These are phyloP conservation scores for Metarhizium album DNA, from an alignment of 2,329 filamentous ascomycete genomes.

Conservation along the genomic window DNA sequence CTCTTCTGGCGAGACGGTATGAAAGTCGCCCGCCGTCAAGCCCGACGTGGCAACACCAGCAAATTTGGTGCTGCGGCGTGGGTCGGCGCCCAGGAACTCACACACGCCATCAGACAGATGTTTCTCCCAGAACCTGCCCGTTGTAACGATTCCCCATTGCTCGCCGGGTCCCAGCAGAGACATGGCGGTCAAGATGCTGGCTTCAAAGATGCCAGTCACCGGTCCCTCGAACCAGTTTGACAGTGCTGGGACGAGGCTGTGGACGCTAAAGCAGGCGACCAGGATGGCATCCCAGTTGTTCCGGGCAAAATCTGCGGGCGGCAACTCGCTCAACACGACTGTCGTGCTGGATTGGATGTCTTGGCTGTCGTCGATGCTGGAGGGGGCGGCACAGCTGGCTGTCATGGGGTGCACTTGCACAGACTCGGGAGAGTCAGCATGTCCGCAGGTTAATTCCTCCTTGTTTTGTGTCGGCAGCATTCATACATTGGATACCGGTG, in stretches of 20 bases:
- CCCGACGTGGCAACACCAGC: conserved; percentile 77
- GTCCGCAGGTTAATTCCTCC: background rate
- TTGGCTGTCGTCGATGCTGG: conserved; percentile 66
- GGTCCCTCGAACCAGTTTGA: conserved; percentile 14
- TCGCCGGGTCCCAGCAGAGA: conserved; percentile 32
- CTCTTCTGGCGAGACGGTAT: conserved; percentile 53
- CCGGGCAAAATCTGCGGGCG: background rate
- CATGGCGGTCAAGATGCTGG: conserved; percentile 57
- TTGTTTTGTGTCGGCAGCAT: background rate
- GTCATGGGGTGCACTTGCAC: conserved; percentile 53
- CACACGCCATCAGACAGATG: conserved; percentile 58
- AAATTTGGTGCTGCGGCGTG: conserved; percentile 40
- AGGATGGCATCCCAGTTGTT: conserved; percentile 61
- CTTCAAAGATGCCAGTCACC: conserved; percentile 70
- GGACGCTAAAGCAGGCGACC: conserved; percentile 80
- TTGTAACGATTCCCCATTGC: conserved; percentile 80
- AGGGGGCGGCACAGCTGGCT: conserved; percentile 48
- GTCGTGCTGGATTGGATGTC: conserved; percentile 55
- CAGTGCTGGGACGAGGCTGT: conserved; percentile 60
- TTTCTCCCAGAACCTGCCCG: conserved; percentile 71
- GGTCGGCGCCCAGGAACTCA: conserved; percentile 45
- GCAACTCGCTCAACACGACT: conserved; percentile 38
- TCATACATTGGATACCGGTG: conserved; percentile 18
- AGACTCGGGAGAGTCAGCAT: conserved; percentile 21
- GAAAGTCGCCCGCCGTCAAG: conserved; percentile 68